Conservation (phyloP, 73 alveolate genomes). For the Paramecium biaurelia region DNA sequence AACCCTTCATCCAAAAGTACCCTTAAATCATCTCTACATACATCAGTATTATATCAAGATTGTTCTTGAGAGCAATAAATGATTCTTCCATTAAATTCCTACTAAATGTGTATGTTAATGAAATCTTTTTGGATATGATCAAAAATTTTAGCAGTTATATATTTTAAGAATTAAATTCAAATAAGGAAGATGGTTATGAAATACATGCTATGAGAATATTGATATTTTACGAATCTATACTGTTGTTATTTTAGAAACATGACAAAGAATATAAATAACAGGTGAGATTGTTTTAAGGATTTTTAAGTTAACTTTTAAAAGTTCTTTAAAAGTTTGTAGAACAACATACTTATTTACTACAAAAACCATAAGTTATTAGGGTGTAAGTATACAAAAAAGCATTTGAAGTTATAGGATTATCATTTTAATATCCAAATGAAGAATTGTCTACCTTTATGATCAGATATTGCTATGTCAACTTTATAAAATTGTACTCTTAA, state of each 20-base stretch:
- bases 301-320: neutral
- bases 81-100: constrained; percentile 9
- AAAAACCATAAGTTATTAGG: neutral
- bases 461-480: constrained; percentile 53
- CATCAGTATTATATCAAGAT: neutral
- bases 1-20: neutral
- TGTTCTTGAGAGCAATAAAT: neutral
- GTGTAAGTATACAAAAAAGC: constrained; percentile 23
- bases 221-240: neutral
- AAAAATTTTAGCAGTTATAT: neutral
- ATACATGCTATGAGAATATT: constrained; percentile 31
- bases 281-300: constrained; percentile 31
- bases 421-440: constrained; percentile 45
- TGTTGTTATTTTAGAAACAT: constrained; percentile 28
- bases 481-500: constrained; percentile 48
- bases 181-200: constrained; percentile 3
- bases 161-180: neutral
- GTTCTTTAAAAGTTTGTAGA: neutral
- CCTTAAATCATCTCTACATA: neutral
- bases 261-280: constrained; percentile 47
- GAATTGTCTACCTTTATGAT: constrained; percentile 41
- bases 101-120: neutral
- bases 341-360: neutral
- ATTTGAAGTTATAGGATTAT: constrained; percentile 31
- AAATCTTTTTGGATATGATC: neutral